Evolutionary conservation across 2,329 filamentous ascomycete genomes (phyloP), one percentile per base, ranked within the genome.

Genomic region (Venturia effusa): DNA sequence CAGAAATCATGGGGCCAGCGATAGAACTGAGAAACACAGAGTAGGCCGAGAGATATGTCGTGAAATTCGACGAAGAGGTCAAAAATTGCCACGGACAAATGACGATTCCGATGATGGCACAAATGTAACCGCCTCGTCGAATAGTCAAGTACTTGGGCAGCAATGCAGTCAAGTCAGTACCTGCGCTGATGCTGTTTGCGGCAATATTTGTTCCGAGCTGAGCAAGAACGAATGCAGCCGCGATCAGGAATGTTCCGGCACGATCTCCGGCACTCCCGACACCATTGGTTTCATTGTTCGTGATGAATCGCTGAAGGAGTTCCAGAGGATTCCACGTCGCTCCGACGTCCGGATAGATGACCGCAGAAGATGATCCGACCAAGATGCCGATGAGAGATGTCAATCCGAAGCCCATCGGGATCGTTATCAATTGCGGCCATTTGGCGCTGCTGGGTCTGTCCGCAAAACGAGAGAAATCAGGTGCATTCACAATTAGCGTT

Each of bases 21-120:
- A 97, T 96, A 55, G 89, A 91, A 66, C 89, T 92, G 22, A 97
- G 82, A 76, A 97, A 97, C 64, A 97, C 91, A 3, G 89, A 92
- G 78, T 96, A 96, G 0, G 92, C 88, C 0, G 89, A 94, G 0
- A 97, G 84, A 72, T 96, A 96, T 3, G 90, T 95, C 0, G 90
- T 94, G 78, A 96, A 96, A 75, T 88, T 86, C 79, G 93, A 96
- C 54, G 84, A 84, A 57, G 80, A 80, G 1, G 83, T 85, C 11
- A 96, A 83, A 0, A 96, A 82, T 66, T 89, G 88, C 84, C 88
- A 93, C 0, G 92, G 92, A 73, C 90, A 94, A 84, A 96, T 95
- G 67, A 86, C 88, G 15, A 96, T 34, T 7, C 43, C 60, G 37
- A 63, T 45, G 24, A 45, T 19, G 41, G 27, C 27, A 57, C 24